Evolutionary conservation across 2,329 filamentous ascomycete genomes (phyloP).

Genomic region (Aaosphaeria pasadenensis): DNA sequence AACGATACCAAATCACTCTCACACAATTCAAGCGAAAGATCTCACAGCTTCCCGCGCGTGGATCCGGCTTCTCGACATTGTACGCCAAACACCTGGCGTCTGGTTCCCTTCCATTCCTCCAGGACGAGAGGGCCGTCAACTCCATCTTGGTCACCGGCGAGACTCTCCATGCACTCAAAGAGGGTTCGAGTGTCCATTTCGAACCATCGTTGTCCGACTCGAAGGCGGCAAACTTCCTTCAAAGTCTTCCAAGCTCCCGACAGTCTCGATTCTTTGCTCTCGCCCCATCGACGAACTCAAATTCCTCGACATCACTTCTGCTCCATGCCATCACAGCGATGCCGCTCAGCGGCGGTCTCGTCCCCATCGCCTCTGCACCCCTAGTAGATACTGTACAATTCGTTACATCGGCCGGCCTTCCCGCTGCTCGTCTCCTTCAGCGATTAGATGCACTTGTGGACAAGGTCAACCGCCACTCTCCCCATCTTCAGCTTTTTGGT

Average conservation of each 20-base stretch:
- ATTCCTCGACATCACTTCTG: slow-evolving; percentile 13
- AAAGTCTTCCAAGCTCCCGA: slow-evolving; percentile 20
- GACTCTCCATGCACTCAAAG: slow-evolving; percentile 14
- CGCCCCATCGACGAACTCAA: slow-evolving; percentile 8
- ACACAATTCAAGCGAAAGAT: slow-evolving; percentile 19
- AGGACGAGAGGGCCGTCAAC: slow-evolving; percentile 13
- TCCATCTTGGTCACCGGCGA: slow-evolving; percentile 25
- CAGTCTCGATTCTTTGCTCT: slow-evolving; percentile 16
- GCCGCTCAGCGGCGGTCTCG: slow-evolving; percentile 24
- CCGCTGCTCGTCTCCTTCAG: slow-evolving; percentile 28
- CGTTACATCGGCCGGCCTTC: slow-evolving; percentile 22
- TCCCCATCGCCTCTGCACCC: slow-evolving; percentile 19
- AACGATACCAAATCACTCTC: slow-evolving; percentile 19
- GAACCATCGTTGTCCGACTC: slow-evolving; percentile 7
- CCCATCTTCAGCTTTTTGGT: slow-evolving; percentile 25
- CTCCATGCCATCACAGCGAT: slow-evolving; percentile 25
- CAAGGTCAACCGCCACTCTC: slow-evolving; percentile 27
- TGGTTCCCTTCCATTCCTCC: slow-evolving; percentile 25
- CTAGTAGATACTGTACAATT: slow-evolving; percentile 24
- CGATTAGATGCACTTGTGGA: slow-evolving; percentile 32
- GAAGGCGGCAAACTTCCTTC: slow-evolving; percentile 14
- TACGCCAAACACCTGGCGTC: slow-evolving; percentile 32
- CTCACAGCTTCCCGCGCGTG: slow-evolving; percentile 17
- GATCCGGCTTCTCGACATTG: slow-evolving; percentile 25
- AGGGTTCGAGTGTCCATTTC: slow-evolving; percentile 15